A percentile compares a stretch with the other conserved stretches of the same genome.
Evolutionary conservation across 2,329 filamentous ascomycete genomes (phyloP).

Genomic region (Penicillium sp.): DNA sequence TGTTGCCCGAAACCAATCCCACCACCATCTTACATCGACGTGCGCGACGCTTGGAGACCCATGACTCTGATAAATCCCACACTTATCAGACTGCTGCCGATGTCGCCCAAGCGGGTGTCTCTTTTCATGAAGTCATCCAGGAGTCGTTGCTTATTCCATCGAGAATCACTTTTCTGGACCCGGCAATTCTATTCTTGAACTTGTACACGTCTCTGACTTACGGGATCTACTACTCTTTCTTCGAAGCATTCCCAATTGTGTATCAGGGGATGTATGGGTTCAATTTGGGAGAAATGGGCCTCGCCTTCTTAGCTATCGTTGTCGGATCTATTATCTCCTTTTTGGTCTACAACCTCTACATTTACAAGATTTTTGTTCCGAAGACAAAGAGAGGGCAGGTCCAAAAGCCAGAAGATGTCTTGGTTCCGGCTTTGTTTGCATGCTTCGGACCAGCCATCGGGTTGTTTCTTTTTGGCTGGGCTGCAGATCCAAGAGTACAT

Average conservation of each 20-base stretch:
- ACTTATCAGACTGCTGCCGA: slow-evolving; percentile 59
- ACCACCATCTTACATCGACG: slow-evolving; percentile 63
- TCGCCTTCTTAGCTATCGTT: slow-evolving; percentile 62
- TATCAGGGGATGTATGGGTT: slow-evolving; percentile 62
- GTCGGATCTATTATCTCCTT: slow-evolving; percentile 56
- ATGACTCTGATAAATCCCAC: slow-evolving; percentile 51
- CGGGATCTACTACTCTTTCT: slow-evolving; percentile 54
- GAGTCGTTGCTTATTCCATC: slow-evolving; percentile 63
- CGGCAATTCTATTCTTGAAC: slow-evolving; percentile 62
- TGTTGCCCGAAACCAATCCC: slow-evolving; percentile 64
- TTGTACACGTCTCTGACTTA: slow-evolving; percentile 63
- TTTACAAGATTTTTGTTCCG: slow-evolving; percentile 53
- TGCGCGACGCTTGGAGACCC: slow-evolving; percentile 60
- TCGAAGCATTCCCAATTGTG: slow-evolving; percentile 67
- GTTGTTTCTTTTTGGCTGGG: slow-evolving; percentile 53
- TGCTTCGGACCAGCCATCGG: slow-evolving; percentile 58
- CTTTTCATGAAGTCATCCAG: slow-evolving; percentile 6
- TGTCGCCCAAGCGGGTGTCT: slow-evolving; percentile 52
- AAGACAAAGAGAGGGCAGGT: slow-evolving; percentile 51
- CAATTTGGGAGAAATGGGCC: slow-evolving; percentile 57
- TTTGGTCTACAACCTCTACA: slow-evolving; percentile 52
- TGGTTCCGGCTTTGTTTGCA: slow-evolving; percentile 55
- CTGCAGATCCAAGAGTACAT: slow-evolving; percentile 20
- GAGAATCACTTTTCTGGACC: slow-evolving; percentile 62
- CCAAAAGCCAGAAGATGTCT: slow-evolving; percentile 53